Conservation (phyloP, 805 yeast genomes). For the Metschnikowia kofuensis region DNA sequence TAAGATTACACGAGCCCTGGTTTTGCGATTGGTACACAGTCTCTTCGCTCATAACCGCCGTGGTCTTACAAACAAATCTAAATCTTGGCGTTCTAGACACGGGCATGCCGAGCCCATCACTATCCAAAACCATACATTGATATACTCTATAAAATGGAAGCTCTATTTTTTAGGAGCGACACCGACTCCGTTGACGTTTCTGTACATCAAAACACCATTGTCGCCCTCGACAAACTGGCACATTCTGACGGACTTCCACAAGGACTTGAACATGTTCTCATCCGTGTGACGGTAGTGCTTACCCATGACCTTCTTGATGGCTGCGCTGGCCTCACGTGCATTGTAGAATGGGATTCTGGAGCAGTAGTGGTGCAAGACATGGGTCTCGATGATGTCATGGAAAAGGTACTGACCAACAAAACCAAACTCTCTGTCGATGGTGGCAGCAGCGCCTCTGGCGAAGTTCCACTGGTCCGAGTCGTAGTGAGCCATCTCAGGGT, state of each 20-base stretch:
- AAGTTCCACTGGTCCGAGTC: conserved; percentile 74
- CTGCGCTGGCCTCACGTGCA: conserved; percentile 73
- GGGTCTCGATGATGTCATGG: conserved; percentile 90
- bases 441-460: conserved; percentile 88
- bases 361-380: conserved; percentile 80
- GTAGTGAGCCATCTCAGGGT: conserved; percentile 77
- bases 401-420: conserved; percentile 73
- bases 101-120: no score
- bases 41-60: no score
- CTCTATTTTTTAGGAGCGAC: conserved; percentile 14
- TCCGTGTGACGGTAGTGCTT: conserved; percentile 63
- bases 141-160: not conserved
- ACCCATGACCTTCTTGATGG: conserved; percentile 82
- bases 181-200: conserved; percentile 49
- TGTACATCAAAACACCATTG: conserved; percentile 56
- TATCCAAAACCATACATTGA: no score
- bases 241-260: conserved; percentile 60
- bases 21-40: no score
- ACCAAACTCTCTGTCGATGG: conserved; percentile 81
- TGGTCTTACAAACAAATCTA: no score
- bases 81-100: no score
- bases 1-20: no score
- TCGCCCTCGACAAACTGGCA: conserved; percentile 77
- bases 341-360: conserved; percentile 86
- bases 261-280: conserved; percentile 70